Conservation (phyloP, 768 basidiomycete genomes). For the Suillus alpinus region DNA sequence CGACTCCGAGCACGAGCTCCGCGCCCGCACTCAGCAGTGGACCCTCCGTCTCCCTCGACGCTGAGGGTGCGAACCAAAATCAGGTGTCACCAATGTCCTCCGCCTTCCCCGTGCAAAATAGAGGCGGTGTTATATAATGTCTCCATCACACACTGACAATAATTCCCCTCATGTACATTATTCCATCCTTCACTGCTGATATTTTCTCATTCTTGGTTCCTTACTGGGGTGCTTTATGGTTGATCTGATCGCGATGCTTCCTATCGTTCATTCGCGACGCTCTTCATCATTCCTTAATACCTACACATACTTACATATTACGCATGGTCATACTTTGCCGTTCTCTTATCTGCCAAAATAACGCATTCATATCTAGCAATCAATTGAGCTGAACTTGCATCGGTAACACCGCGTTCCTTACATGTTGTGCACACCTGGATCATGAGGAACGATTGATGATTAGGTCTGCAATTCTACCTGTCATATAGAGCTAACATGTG, state of each 20-base stretch:
- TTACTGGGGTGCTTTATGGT: constrained; percentile 16
- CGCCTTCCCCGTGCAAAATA: constrained; percentile 57
- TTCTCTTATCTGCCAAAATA: not conserved
- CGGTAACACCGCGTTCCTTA: not conserved
- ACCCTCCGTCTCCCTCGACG: constrained; percentile 25
- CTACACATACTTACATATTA: constrained; percentile 2
- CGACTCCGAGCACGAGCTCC: constrained; percentile 48
- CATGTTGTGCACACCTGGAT: not conserved
- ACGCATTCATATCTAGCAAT: not conserved
- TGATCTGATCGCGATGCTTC: constrained; percentile 19
- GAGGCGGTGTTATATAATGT: constrained; percentile 15
- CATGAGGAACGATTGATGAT: not conserved
- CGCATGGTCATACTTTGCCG: constrained; percentile 1
- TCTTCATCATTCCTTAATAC: constrained; percentile 11
- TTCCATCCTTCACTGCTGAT: constrained; percentile 13
- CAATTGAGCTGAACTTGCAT: not conserved
- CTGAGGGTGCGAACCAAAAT: constrained; percentile 43
- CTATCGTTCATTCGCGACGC: constrained; percentile 27
- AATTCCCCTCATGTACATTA: constrained; percentile 19
- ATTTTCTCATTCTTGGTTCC: constrained; percentile 20
- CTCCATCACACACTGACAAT: constrained; percentile 2
- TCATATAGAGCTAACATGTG: not conserved
- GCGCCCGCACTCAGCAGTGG: constrained; percentile 30
- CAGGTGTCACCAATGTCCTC: constrained; percentile 79
- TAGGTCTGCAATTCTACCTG: not conserved